Conservation (phyloP, 495 filamentous ascomycete genomes). For the Trichoderma erinaceum region DNA sequence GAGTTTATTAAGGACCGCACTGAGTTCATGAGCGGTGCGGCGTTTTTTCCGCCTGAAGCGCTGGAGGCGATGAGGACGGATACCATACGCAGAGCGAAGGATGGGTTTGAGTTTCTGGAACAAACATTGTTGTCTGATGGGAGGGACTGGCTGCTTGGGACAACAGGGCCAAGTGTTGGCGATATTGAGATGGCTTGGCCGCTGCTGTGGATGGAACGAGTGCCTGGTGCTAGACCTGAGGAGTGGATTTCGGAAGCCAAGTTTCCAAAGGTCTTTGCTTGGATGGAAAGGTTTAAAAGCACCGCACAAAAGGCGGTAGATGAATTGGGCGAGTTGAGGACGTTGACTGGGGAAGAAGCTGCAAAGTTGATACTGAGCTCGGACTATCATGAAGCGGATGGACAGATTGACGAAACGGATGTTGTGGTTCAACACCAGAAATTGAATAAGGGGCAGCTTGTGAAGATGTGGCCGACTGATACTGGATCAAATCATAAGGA, state of each 20-base stretch:
- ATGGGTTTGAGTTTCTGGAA: slow-evolving; percentile 45
- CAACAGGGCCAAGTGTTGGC: slow-evolving; percentile 38
- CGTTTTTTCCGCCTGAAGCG: slow-evolving; percentile 16
- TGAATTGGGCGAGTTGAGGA: slow-evolving; percentile 25
- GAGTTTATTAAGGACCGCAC: slow-evolving; percentile 49
- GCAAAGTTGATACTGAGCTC: slow-evolving; percentile 29
- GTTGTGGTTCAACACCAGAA: slow-evolving; percentile 26
- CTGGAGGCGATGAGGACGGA: slow-evolving; percentile 37
- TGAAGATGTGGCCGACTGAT: slow-evolving; percentile 53
- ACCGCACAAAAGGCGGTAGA: slow-evolving; percentile 25
- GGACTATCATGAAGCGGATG: slow-evolving; percentile 32
- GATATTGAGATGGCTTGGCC: slow-evolving; percentile 59
- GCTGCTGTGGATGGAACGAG: slow-evolving; percentile 49
- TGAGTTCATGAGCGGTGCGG: slow-evolving; percentile 26
- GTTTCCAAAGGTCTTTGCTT: slow-evolving; percentile 50
- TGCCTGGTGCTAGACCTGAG: slow-evolving; percentile 42
- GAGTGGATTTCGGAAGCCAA: slow-evolving; percentile 32
- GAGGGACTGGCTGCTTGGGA: slow-evolving; percentile 48
- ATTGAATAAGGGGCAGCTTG: slow-evolving; percentile 39
- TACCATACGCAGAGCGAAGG: slow-evolving; percentile 38
- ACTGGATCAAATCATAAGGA: slow-evolving; percentile 50
- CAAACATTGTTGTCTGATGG: slow-evolving; percentile 48
- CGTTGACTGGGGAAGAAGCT: slow-evolving; percentile 45
- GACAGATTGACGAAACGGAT: slow-evolving; percentile 35
- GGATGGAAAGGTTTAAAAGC: slow-evolving; percentile 47